phyloP scores from a whole-genome alignment of 371 early-diverging fungal species.

The Pancytospora philotis region DNA sequence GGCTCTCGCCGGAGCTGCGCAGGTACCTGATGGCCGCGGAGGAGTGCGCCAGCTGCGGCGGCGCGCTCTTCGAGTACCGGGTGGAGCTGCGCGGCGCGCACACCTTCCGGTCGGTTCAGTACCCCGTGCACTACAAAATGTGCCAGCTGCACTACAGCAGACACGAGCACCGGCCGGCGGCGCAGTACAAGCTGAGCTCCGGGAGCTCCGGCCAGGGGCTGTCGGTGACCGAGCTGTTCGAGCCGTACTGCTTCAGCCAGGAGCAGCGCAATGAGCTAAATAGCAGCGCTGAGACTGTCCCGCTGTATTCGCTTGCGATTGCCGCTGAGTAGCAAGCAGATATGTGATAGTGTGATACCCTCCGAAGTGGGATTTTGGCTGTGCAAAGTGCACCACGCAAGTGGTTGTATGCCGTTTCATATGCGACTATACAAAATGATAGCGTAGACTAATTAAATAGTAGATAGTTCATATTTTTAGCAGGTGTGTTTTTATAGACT shows the following conservation, averaged over 20 bases:
- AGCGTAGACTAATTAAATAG: too few species aligned
- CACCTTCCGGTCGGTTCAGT: constrained; percentile 11
- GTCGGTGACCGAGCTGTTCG: constrained; percentile 42
- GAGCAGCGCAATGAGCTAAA: constrained; percentile 19
- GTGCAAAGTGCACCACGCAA: too few species aligned
- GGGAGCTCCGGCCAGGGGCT: constrained; percentile 34
- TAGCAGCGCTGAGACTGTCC: background rate
- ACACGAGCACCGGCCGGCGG: constrained; percentile 35
- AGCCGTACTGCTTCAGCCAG: constrained; percentile 20
- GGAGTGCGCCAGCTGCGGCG: constrained; percentile 70
- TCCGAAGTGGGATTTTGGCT: too few species aligned
- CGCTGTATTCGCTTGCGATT: constrained; percentile 31
- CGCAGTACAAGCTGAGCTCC: constrained; percentile 29
- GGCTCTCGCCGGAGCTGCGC: constrained; percentile 62
- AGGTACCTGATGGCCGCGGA: constrained; percentile 64
- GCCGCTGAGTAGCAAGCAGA: too few species aligned
- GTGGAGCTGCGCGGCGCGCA: constrained; percentile 28
- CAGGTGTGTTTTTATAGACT: too few species aligned
- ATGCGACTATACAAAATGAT: too few species aligned
- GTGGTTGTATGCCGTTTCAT: too few species aligned
- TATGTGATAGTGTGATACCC: too few species aligned
- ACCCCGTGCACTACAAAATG: constrained; percentile 46
- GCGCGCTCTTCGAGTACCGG: constrained; percentile 69
- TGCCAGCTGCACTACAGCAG: constrained; percentile 49
- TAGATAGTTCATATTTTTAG: too few species aligned